Base-by-base conservation (phyloP, 352 stramenopile species). In the Plasmopara viticola region DNA sequence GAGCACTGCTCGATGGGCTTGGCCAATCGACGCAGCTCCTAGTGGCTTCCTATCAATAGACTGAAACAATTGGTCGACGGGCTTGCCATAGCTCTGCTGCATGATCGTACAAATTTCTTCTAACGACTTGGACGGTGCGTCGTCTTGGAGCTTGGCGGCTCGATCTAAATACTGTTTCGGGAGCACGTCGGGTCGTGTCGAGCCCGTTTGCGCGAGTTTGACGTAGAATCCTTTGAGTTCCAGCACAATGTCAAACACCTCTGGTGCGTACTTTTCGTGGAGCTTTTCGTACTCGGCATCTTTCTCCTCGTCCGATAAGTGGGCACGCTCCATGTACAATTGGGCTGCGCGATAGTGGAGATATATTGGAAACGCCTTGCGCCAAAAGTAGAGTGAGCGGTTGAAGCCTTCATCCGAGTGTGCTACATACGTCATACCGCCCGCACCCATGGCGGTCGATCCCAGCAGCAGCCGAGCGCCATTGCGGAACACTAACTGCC, bases 221-320 rank as follows among this genome's bases (percentile, higher is more conserved):
- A 94, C 78, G 64, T 94, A 94, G 42, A 94, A 94, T 0, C 84
- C 84, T 60, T 92, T 91, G 55, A 94, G 73, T 41, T 85, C 67
- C 5, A 91, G 58, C 28, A 94, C 74, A 49, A 94, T 90, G 30
- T 84, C 84, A 35, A 92, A 90, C 6, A 90, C 72, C 42, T 82
- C 68, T 5, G 79, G 76, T 29, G 84, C 78, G 51, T 92, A 87
- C 37, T 72, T 62, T 15, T 90, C 76, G 55, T 94, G 84, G 15
- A 94, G 64, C 9, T 55, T 66, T 52, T 92, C 76, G 59, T 93
- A 94, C 53, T 76, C 75, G 31, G 40, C 56, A 51, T 85, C 71
- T 58, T 92, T 79, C 49, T 89, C 62, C 10, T 62, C 57, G 9
- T 76, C 60, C 4, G 71, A 58, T 6, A 89, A 45, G 5, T 65